These are phyloP conservation scores for Stromatinia cepivora DNA, from an alignment of 2,329 filamentous ascomycete species.

Conservation along the genomic window DNA sequence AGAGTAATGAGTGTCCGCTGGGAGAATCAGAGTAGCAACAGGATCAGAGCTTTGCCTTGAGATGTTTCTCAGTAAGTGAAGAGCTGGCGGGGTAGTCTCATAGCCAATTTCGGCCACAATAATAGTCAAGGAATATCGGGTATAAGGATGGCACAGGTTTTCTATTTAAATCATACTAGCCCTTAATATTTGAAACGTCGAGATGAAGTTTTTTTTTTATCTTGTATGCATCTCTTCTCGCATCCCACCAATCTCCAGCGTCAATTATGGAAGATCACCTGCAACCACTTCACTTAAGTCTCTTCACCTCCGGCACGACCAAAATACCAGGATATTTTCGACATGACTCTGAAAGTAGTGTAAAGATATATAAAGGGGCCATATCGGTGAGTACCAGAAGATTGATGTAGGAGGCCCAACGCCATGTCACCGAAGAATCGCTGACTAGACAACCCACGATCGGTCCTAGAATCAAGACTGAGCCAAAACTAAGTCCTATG, in stretches of 20 bases:
- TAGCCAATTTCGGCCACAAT: too few species aligned
- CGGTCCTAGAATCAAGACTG: slow-evolving; percentile 45
- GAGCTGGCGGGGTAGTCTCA: too few species aligned
- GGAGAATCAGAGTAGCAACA: fast-evolving
- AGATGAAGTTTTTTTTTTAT: too few species aligned
- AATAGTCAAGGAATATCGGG: too few species aligned
- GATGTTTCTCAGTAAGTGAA: too few species aligned
- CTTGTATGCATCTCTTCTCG: too few species aligned
- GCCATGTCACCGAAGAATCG: slow-evolving; percentile 39
- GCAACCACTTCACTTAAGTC: too few species aligned
- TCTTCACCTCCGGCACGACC: not conserved
- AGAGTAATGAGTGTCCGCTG: fast-evolving
- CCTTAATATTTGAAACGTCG: too few species aligned
- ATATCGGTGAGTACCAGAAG: not conserved
- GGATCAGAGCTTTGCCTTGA: fast-evolving
- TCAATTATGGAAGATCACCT: too few species aligned
- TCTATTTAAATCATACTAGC: too few species aligned
- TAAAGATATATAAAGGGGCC: not conserved
- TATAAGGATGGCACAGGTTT: too few species aligned
- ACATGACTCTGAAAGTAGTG: not conserved
- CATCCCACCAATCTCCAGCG: too few species aligned
- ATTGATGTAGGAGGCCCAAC: slow-evolving; percentile 42
- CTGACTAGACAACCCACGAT: slow-evolving; percentile 42
- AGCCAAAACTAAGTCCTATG: slow-evolving; percentile 41
- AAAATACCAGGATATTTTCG: not conserved